Conservation (phyloP, 2,329 filamentous ascomycete genomes). For the Colletotrichum viniferum region DNA sequence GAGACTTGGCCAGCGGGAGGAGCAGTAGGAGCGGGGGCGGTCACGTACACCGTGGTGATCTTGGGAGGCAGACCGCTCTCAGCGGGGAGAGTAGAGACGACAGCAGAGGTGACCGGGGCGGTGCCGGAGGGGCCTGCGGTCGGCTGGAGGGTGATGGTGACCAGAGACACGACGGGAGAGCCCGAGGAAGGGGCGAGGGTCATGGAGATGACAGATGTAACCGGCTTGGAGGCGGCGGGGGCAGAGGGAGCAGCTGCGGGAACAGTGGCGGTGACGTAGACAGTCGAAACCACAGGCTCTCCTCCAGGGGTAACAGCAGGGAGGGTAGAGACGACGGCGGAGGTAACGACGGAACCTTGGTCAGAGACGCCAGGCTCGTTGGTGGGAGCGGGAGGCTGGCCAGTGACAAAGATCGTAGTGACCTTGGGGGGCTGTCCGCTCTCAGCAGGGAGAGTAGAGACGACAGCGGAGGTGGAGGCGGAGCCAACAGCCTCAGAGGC, state of each 20-base stretch:
- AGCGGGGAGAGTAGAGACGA: conserved; percentile 15
- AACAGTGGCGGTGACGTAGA: background rate
- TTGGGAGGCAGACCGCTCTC: background rate
- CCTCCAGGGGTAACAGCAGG: background rate
- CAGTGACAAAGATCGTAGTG: conserved; percentile 1
- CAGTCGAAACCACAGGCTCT: background rate
- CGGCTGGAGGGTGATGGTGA: conserved; percentile 19
- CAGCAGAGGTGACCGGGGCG: conserved; percentile 1
- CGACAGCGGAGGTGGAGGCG: background rate
- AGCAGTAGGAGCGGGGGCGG: background rate
- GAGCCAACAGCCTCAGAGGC: background rate
- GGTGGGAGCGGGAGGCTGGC: background rate
- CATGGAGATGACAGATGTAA: conserved; percentile 20
- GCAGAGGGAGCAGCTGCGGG: background rate
- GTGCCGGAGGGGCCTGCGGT: conserved; percentile 1
- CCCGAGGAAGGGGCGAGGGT: conserved; percentile 6
- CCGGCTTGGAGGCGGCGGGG: background rate
- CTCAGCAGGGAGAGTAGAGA: conserved; percentile 4
- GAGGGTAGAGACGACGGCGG: background rate
- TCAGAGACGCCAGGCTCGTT: background rate
- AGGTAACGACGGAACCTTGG: background rate
- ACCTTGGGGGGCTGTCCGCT: background rate
- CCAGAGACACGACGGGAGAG: conserved; percentile 7
- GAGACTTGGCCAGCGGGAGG: background rate
- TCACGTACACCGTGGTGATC: conserved; percentile 16